phyloP scores from a whole-genome alignment of 257 asterid species.

The Mentha longifolia region DNA sequence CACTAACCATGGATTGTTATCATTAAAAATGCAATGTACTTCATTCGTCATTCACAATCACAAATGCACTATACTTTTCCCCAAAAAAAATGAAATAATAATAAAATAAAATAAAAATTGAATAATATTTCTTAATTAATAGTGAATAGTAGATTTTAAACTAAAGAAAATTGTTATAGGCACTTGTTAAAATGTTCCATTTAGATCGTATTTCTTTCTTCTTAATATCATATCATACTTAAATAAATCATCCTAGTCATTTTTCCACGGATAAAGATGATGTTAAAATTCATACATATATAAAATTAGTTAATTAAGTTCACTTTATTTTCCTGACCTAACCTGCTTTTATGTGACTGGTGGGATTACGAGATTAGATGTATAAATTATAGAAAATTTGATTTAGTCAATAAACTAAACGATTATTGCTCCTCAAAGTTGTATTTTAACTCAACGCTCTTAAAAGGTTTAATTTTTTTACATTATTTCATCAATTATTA shows the following conservation, averaged over 20 bases:
- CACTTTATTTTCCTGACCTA: neutral
- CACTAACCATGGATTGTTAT: too few species aligned
- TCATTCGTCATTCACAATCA: too few species aligned
- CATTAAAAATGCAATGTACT: too few species aligned
- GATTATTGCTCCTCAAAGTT: constrained; percentile 63
- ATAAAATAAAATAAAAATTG: too few species aligned
- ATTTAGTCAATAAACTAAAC: constrained; percentile 36
- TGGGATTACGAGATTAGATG: constrained; percentile 27
- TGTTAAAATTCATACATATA: neutral
- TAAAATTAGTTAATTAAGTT: neutral
- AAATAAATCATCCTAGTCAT: neutral
- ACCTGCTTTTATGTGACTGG: constrained; percentile 24
- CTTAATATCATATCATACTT: too few species aligned
- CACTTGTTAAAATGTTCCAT: too few species aligned
- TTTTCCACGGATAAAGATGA: neutral
- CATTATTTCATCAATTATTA: constrained; percentile 25
- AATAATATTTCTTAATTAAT: too few species aligned
- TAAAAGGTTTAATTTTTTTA: constrained; percentile 17
- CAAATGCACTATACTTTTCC: too few species aligned
- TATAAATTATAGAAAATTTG: constrained; percentile 19
- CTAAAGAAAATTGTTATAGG: too few species aligned
- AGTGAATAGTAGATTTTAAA: too few species aligned
- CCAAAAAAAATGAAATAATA: too few species aligned
- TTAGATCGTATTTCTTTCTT: too few species aligned
- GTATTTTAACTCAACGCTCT: constrained; percentile 50